Base-by-base conservation (phyloP, 2,329 filamentous ascomycete genomes). In the Diaporthe eres region DNA sequence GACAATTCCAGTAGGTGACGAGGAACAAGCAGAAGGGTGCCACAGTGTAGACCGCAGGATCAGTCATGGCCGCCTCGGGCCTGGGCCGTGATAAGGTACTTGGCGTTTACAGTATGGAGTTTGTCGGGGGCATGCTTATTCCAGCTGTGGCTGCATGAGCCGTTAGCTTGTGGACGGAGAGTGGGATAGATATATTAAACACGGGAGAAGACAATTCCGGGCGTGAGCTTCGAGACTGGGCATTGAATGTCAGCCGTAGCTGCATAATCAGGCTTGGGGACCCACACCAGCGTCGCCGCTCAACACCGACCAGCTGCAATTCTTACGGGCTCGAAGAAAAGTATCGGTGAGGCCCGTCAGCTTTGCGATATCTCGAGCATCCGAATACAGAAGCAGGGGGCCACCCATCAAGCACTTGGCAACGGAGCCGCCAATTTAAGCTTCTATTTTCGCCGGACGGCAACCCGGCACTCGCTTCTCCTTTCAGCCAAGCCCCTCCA, bases 401-500 rank as follows among this genome's bases (percentile, higher is more conserved):
- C 19, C 63, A 67, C 22, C 63, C 39, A 49, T 37, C 63, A 68
- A 25, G 10, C 49, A 12, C 17, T 47, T 42, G 63, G 42, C 63
- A 44, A 47, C 44, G 63, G 63, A 67, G 44, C 28, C 63, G 28
- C 28, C 28, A 67, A 51, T 37, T 67, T 67, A 67, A 67, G 63
- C 63, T 67, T 67, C 17, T 67, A 51, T 67, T 67, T 25, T 67
- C 9, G 44, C 63, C 28, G 19, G 22, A 22, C 47, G 28, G 31
- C 7, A 37, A 5, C 31, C 63, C 63, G 63, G 63, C 63, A 68
- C 31, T 34, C 28, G 44, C 44, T 51, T 17, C 63, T 37, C 19
- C 9, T 68, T 68, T 44, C 22, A 39, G 63, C 63, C 63, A 68
- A 68, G 63, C 37, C 44, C 63, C 1, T 25, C 13, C 22, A 53